Conservation (phyloP, 352 stramenopile genomes). For the Phytophthora multivora region DNA sequence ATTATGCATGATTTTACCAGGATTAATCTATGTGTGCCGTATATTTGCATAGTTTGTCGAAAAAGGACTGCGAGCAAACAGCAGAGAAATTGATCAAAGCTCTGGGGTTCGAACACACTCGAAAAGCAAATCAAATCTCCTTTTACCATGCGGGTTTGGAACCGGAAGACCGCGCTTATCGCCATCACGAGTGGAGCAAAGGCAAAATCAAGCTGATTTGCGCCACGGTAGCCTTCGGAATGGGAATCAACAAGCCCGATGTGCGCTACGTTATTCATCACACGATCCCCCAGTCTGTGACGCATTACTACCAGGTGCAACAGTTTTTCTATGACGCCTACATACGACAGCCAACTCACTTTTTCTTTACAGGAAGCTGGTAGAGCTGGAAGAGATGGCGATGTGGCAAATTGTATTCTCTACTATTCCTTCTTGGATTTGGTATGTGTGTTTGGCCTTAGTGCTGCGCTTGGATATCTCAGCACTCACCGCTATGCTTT, state of each 20-base stretch:
- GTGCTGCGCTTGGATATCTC: background rate
- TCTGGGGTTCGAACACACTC: constrained; percentile 74
- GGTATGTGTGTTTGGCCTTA: constrained; percentile 35
- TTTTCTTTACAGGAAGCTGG: constrained; percentile 68
- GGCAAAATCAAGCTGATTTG: constrained; percentile 90
- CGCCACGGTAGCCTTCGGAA: constrained; percentile 89
- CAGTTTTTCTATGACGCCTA: background rate
- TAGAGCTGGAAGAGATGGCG: constrained; percentile 80
- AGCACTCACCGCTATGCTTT: background rate
- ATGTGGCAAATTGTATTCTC: constrained; percentile 84
- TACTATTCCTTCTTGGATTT: constrained; percentile 88
- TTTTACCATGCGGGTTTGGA: constrained; percentile 87
- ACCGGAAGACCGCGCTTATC: constrained; percentile 70
- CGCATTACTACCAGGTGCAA: constrained; percentile 88
- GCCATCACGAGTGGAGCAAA: constrained; percentile 89
- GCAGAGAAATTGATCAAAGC: constrained; percentile 81
- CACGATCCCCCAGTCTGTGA: constrained; percentile 89
- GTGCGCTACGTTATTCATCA: constrained; percentile 91
- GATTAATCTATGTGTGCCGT: background rate
- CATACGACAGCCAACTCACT: constrained; percentile 1
- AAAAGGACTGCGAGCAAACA: constrained; percentile 88
- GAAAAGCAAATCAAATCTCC: constrained; percentile 71
- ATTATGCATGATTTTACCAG: background rate
- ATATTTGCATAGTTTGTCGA: constrained; percentile 65
- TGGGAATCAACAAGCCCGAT: constrained; percentile 91